A percentile compares a stretch with the other conserved stretches of the same genome.
Evolutionary conservation across 495 filamentous ascomycete genomes (phyloP).

Genomic region (Chaetomium cochliodes): DNA sequence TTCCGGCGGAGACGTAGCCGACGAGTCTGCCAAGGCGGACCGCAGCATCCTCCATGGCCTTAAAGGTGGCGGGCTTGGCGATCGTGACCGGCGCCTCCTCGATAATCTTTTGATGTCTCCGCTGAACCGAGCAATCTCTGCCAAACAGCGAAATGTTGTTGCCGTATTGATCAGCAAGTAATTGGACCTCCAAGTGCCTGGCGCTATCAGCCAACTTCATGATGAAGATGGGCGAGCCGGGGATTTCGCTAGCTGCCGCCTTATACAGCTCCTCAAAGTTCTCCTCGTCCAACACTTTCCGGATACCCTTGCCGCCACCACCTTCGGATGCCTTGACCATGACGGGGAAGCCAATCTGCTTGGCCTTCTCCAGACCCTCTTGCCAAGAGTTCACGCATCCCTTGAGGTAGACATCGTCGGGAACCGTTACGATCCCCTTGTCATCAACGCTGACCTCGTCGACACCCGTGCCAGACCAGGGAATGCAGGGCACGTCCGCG

Average conservation of each 20-base stretch:
- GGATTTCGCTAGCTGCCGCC: conserved; percentile 94
- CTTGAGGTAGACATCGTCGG: conserved; percentile 80
- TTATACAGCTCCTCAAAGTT: conserved; percentile 84
- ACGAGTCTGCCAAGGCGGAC: conserved; percentile 91
- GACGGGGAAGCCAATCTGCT: conserved; percentile 93
- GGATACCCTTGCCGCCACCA: conserved; percentile 98
- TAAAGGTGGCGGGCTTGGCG: conserved; percentile 83
- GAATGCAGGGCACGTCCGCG: conserved; percentile 94
- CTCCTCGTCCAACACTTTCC: conserved; percentile 86
- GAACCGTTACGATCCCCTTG: conserved; percentile 87
- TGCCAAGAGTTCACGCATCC: conserved; percentile 85
- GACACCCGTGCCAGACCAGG: conserved; percentile 95
- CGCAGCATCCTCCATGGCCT: conserved; percentile 93
- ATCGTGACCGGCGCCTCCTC: conserved; percentile 98
- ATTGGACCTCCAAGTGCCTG: conserved; percentile 93
- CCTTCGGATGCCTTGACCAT: conserved; percentile 99
- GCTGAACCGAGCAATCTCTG: conserved; percentile 97
- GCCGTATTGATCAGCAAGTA: conserved; percentile 97
- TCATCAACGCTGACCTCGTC: conserved; percentile 74
- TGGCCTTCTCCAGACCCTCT: conserved; percentile 84
- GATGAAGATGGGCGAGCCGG: conserved; percentile 99
- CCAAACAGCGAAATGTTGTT: conserved; percentile 99
- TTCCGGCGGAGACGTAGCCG: conserved; percentile 97
- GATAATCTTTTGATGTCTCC: conserved; percentile 99
- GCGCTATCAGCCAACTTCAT: conserved; percentile 99